phyloP scores from a whole-genome alignment of 2,329 filamentous ascomycete genomes.

The Alternaria sp. region DNA sequence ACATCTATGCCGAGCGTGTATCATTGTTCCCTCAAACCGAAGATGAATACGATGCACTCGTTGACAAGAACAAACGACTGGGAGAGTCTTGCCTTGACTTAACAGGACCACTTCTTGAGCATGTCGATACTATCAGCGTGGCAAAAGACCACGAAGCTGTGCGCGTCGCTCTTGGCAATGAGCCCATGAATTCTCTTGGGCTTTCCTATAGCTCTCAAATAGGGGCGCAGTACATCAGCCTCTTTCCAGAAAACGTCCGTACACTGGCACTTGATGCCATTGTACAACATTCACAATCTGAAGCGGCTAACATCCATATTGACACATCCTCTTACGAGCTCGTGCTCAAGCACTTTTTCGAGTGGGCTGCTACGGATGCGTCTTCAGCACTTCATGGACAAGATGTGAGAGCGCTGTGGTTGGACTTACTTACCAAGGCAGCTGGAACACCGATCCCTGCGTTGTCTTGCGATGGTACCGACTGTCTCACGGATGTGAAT shows the following conservation, averaged over 20 bases:
- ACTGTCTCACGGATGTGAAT: slow-evolving; percentile 36
- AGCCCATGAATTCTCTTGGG: slow-evolving; percentile 53
- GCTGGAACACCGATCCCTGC: slow-evolving; percentile 47
- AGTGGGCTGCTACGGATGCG: slow-evolving; percentile 44
- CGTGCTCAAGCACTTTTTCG: slow-evolving; percentile 50
- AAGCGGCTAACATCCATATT: slow-evolving; percentile 46
- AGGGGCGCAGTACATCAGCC: slow-evolving; percentile 54
- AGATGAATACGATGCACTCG: slow-evolving; percentile 48
- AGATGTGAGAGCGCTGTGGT: slow-evolving; percentile 30
- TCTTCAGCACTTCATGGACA: slow-evolving; percentile 44
- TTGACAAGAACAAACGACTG: slow-evolving; percentile 52
- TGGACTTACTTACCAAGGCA: slow-evolving; percentile 38
- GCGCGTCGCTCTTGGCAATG: slow-evolving; percentile 43
- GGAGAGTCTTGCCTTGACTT: slow-evolving; percentile 52
- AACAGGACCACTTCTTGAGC: slow-evolving; percentile 53
- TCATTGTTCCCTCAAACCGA: slow-evolving; percentile 51
- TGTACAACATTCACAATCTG: slow-evolving; percentile 52
- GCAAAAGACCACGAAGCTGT: slow-evolving; percentile 50
- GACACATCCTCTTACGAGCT: slow-evolving; percentile 51
- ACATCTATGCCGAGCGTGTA: slow-evolving; percentile 49
- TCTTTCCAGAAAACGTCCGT: slow-evolving; percentile 56
- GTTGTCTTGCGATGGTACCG: slow-evolving; percentile 39
- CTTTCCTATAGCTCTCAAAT: slow-evolving; percentile 58
- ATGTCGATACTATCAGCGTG: slow-evolving; percentile 53
- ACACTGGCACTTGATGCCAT: slow-evolving; percentile 57